A percentile compares a stretch with the other conserved stretches of the same genome.
Conservation (phyloP, 2,329 filamentous ascomycete genomes). For the Mycogone perniciosa region DNA sequence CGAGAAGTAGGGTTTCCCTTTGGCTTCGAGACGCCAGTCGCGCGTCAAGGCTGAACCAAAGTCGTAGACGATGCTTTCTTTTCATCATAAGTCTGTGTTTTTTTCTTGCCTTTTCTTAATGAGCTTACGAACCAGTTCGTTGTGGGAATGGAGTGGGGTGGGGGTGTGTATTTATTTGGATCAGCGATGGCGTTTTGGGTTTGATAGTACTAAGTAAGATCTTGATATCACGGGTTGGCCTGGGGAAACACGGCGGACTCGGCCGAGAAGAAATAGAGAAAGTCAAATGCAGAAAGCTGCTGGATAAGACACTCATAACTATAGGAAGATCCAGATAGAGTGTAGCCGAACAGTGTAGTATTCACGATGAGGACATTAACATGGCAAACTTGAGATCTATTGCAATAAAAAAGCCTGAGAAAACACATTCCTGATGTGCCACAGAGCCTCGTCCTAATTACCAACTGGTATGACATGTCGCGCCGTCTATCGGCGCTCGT, state of each 20-base stretch:
- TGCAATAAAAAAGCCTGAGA: not conserved
- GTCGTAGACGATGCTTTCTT: not conserved
- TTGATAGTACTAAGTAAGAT: not conserved
- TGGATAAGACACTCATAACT: no score
- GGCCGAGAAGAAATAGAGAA: no score
- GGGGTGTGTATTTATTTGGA: not conserved
- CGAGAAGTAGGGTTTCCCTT: conserved; percentile 31
- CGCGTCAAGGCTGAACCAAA: conserved; percentile 2
- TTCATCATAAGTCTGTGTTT: not conserved
- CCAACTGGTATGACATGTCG: not conserved
- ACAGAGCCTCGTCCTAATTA: not conserved
- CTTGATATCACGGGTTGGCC: not conserved
- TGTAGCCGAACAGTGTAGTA: no score
- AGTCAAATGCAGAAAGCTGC: no score
- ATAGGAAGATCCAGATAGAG: no score
- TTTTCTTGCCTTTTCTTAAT: not conserved
- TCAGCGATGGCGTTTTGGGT: conserved; percentile 8
- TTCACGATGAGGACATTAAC: no score
- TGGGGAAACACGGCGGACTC: not conserved
- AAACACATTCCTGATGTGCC: conserved; percentile 7
- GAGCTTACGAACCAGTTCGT: not conserved
- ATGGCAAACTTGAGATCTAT: not conserved
- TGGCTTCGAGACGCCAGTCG: not conserved
- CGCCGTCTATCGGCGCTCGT: not conserved
- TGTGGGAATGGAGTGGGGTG: not conserved